A percentile compares a stretch with the other conserved stretches of the same genome.
These are phyloP conservation scores for Trametes pubescens DNA, from an alignment of 1,284 basidiomycete species.

Conservation along the genomic window DNA sequence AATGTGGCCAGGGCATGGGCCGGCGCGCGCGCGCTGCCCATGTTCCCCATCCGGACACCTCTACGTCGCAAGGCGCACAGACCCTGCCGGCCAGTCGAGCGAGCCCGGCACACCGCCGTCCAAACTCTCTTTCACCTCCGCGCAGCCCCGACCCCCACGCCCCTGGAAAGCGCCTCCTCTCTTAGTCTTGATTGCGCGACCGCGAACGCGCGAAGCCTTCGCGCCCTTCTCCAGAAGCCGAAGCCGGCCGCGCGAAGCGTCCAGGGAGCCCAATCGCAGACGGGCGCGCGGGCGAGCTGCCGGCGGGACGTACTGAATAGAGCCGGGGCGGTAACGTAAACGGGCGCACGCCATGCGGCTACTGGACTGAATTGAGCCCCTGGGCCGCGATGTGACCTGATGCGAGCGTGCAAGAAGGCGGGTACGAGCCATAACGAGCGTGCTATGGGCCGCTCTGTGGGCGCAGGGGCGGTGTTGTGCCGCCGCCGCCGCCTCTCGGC, in stretches of 20 bases:
- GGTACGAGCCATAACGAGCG: neutral
- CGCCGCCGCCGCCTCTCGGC: neutral
- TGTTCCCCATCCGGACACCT: too few relatives aligned
- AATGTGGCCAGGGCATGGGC: too few relatives aligned
- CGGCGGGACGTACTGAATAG: neutral
- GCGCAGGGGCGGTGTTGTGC: neutral
- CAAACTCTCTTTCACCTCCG: conserved; percentile 1
- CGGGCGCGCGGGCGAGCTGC: neutral
- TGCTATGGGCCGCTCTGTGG: neutral
- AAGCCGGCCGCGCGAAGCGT: neutral
- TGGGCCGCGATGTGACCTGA: neutral
- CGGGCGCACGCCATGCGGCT: neutral
- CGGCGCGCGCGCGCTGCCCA: too few relatives aligned
- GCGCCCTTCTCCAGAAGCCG: neutral
- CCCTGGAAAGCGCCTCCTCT: conserved; percentile 10
- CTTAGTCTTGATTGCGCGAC: conserved; percentile 13
- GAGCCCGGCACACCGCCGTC: neutral
- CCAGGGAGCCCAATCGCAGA: neutral
- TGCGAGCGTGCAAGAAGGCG: neutral
- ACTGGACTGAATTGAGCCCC: neutral
- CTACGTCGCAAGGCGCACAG: too few relatives aligned
- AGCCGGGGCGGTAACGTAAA: neutral
- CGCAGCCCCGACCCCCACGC: conserved; percentile 1
- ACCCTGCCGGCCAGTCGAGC: neutral
- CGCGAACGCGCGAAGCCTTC: neutral